These are phyloP conservation scores for Seiridium cupressi DNA, from an alignment of 2,329 filamentous ascomycete species.

Conservation along the genomic window DNA sequence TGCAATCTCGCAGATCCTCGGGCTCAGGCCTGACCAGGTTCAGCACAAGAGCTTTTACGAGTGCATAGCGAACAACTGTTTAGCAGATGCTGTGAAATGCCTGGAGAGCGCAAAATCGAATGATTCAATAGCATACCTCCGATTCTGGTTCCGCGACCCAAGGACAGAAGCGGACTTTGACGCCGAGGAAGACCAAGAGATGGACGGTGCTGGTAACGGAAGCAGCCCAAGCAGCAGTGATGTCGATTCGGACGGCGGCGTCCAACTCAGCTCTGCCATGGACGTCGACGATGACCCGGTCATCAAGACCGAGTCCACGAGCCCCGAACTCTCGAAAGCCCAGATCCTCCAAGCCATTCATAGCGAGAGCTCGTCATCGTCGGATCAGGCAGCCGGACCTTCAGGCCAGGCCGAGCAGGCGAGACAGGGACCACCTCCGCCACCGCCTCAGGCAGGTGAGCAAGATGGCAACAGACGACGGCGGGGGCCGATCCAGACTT, in stretches of 20 bases:
- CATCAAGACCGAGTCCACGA: slow-evolving; percentile 34
- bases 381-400: not conserved
- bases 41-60: slow-evolving; percentile 82
- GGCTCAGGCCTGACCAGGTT: slow-evolving; percentile 66
- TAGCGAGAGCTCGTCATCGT: not conserved
- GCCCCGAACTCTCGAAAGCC: slow-evolving; percentile 31
- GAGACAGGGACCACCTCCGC: not conserved
- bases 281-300: slow-evolving; percentile 36
- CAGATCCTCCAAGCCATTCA: slow-evolving; percentile 4
- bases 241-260: slow-evolving; percentile 43
- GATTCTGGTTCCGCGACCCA: slow-evolving; percentile 81
- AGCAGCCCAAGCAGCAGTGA: slow-evolving; percentile 25
- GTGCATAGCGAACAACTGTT: slow-evolving; percentile 76
- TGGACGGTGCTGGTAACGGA: slow-evolving; percentile 7
- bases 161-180: slow-evolving; percentile 53
- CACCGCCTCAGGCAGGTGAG: slow-evolving; percentile 1
- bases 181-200: slow-evolving; percentile 31
- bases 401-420: not conserved
- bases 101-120: slow-evolving; percentile 86
- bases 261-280: slow-evolving; percentile 41
- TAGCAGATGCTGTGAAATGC: slow-evolving; percentile 73
- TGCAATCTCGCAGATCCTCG: slow-evolving; percentile 72
- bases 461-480: slow-evolving; percentile 13
- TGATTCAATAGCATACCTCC: slow-evolving; percentile 85
- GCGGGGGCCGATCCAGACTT: slow-evolving; percentile 36